Base-by-base conservation (phyloP, 2,329 filamentous ascomycete species). In the Nigrospora osmanthi region DNA sequence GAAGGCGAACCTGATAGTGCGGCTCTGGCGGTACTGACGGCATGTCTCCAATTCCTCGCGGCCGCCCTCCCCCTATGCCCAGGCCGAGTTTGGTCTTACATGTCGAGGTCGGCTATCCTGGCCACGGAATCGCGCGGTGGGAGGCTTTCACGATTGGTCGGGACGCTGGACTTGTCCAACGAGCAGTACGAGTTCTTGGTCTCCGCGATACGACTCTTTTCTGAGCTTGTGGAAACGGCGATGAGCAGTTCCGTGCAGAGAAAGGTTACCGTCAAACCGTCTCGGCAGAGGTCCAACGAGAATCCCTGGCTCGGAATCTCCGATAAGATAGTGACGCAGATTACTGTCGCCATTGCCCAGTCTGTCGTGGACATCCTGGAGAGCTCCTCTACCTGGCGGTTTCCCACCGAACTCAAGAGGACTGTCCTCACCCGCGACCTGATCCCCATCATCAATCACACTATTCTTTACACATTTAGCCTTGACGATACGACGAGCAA, bases 81-180 rank as follows among this genome's bases (percentile, higher is more conserved):
- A 1, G 86, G 85, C 46, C 77, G 90, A 48, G 82, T 95, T 6
- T 97, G 93, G 90, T 89, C 91, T 4, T 87, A 91, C 60, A 76
- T 98, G 55, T 81, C 84, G 4, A 81, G 88, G 46, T 94, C 88
- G 61, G 81, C 83, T 50, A 70, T 98, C 15, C 72, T 98, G 38
- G 85, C 86, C 53, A 78, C 82, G 6, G 83, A 89, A 52, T 83
- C 87, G 11, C 83, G 83, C 50, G 83, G 83, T 13, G 87, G 89
- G 11, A 83, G 85, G 49, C 75, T 98, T 49, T 80, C 83, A 35
- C 81, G 81, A 41, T 82, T 97, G 42, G 78, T 94, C 3, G 87
- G 87, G n/a, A 83, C 81, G 19, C 78, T 89, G 3, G 93, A 98
- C 58, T 76, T 95, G 46, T 80, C 86, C 3, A 75, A 78, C 5